Conservation (phyloP, 2,329 filamentous ascomycete genomes). For the Aurifilum marmelostoma region DNA sequence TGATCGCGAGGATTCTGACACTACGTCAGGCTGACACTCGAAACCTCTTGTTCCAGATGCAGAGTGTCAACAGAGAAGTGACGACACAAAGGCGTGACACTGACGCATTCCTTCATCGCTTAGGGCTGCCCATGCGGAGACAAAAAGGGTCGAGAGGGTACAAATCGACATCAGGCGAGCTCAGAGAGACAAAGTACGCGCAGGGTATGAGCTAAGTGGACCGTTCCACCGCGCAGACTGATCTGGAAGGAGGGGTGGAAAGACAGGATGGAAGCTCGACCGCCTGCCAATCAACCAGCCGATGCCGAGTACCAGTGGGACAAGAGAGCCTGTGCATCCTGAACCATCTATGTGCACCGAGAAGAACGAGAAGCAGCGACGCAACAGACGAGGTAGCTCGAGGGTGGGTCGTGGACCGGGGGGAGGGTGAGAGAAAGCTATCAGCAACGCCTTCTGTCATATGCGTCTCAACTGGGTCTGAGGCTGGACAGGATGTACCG, state of each 20-base stretch:
- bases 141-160: background rate
- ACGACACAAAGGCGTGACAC: background rate
- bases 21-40: background rate
- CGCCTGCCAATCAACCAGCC: background rate
- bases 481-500: background rate
- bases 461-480: background rate
- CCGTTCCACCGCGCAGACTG: background rate
- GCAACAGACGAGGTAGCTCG: no score
- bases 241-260: background rate
- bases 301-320: background rate
- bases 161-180: background rate
- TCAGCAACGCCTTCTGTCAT: background rate
- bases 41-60: background rate
- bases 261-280: background rate
- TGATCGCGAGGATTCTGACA: background rate
- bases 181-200: background rate
- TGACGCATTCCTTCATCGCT: constrained; percentile 1
- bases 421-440: background rate
- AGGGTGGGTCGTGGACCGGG: background rate
- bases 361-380: background rate
- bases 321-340: constrained; percentile 2
- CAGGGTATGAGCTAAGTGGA: background rate
- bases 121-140: background rate
- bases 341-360: constrained; percentile 25
- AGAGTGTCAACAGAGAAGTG: constrained; percentile 7